Base-by-base conservation (phyloP, 1,284 basidiomycete genomes). In the Boletus semigastroideus region DNA sequence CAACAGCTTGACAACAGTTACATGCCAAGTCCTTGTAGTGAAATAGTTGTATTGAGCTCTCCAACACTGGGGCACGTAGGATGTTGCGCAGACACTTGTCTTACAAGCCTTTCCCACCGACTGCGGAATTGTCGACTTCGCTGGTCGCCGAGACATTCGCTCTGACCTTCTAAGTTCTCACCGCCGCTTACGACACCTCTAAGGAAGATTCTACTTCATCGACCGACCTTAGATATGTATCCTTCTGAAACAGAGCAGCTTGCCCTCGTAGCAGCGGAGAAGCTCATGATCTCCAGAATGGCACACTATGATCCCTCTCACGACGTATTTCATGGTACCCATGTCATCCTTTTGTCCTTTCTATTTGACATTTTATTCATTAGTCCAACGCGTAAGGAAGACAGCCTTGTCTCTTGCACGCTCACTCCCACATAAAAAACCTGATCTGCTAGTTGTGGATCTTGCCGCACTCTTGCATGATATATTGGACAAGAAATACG, bases 381-480 rank as follows among this genome's bases (percentile, higher is more conserved):
- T 49, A 94, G 92, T 95, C 12, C 77, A 90, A 58, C 84, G 93
- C 57, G 93, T 95, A 17, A 78, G 92, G 44, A 82, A 78, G 54
- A 89, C 87, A 1, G 89, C 92, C 0, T 63, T 95, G 17, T 70
- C 76, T 5, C 77, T 96, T 42, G 92, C 86, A 14, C 72, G 69
- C 30, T 72, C 74, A 9, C 62, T 83, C 38, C 57, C 74, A 8
- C 66, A 65, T 34, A 54, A 54, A 19, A 59, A 63, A 49, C 81
- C 80, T 17, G 90, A 96, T 71, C 65, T 91, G 5, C 73, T 93
- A 25, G 80, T 84, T 2, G 78, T 95, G 16, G 90, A 95, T 67
- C 74, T 96, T 43, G 86, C 90, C 16, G 90, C 94, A 4, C 78
- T 97, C 42, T 80, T 95, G 48, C 94, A 97, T 66, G 94, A 97